Percentiles rank a stretch among this genome's conserved stretches.
These are phyloP conservation scores for Lepidium didymum DNA, from an alignment of 345 rosid species.

Conservation along the genomic window DNA sequence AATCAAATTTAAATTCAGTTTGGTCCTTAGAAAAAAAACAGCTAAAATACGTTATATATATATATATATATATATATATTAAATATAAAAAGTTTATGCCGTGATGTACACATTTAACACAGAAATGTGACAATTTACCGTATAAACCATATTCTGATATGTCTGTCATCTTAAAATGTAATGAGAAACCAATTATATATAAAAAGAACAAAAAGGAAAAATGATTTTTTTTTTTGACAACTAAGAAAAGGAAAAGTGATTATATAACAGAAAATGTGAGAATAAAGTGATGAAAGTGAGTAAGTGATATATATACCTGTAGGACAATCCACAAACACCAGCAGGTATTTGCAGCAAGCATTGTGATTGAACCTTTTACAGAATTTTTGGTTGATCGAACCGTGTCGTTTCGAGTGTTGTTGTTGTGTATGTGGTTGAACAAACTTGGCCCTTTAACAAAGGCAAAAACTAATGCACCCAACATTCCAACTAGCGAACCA, in stretches of 20 bases:
- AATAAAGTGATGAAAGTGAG: neutral
- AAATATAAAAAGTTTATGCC: too few species aligned
- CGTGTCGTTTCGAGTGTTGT: constrained; percentile 10
- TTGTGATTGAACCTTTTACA: constrained; percentile 66
- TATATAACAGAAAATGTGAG: neutral
- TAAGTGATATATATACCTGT: constrained; percentile 48
- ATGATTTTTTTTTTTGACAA: too few species aligned
- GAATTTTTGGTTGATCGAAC: constrained; percentile 25
- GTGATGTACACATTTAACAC: neutral
- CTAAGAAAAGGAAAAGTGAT: neutral
- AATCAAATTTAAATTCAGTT: too few species aligned
- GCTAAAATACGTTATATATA: too few species aligned
- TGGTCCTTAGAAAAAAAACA: too few species aligned
- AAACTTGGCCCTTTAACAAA: constrained; percentile 68
- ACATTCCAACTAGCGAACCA: constrained; percentile 51
- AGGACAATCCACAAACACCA: constrained; percentile 85
- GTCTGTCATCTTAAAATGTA: neutral
- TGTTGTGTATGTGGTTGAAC: constrained; percentile 30
- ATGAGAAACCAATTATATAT: neutral
- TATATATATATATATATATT: too few species aligned
- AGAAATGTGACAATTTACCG: neutral
- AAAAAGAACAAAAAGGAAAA: neutral
- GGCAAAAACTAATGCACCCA: constrained; percentile 75
- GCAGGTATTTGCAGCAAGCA: constrained; percentile 62
- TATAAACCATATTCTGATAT: neutral